Evolutionary conservation across 441 rosid genomes (phyloP), one percentile per base, ranked within the genome.

Genomic region (Croton laevigatus): DNA sequence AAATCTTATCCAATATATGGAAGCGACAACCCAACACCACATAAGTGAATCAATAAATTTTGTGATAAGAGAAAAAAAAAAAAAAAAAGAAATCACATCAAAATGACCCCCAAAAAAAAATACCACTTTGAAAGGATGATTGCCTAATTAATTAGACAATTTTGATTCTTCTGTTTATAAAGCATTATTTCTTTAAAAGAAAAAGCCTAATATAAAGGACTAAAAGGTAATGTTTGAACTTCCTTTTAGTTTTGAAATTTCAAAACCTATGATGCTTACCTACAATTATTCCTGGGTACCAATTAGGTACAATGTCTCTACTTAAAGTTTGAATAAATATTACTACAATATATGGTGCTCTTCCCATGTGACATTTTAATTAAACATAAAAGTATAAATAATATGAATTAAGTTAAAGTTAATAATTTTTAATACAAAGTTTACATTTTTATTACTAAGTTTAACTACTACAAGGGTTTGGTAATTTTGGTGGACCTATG

Each of bases 21-120:
- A 65, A 65, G 45, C 32, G 69, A 65, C 59, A 51, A 48, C 40
- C 68, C 68, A 65, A 34, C 69, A 37, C 45, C 59, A 27, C 8
- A 51, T 5, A 46, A 14, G 11, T 44, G 65, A n/a, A 59, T 62
- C 20, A 48, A 48, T n/a, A 12, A 65, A 34, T 6, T 3, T 23
- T 34, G 20, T 36, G 23, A 32, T 12, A 42, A 49, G 12, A 36
- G 13, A 11, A 37, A 34, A n/a, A 19, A 37, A 51, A n/a, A n/a
- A 38, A n/a, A 9, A 19, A 57, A 7, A 5, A 27, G 61, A 4
- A 16, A 49, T 49, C 44, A 49, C 59, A 51, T 32, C 32, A 66
- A 19, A 3, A 49, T 9, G 69, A 36, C 36, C 11, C 32, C 2
- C 32, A 1, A 20, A 9, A 23, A 54, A 34, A 54, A 22, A 54